phyloP scores from a whole-genome alignment of 768 basidiomycete genomes.

The Infundibulicybe gibba region DNA sequence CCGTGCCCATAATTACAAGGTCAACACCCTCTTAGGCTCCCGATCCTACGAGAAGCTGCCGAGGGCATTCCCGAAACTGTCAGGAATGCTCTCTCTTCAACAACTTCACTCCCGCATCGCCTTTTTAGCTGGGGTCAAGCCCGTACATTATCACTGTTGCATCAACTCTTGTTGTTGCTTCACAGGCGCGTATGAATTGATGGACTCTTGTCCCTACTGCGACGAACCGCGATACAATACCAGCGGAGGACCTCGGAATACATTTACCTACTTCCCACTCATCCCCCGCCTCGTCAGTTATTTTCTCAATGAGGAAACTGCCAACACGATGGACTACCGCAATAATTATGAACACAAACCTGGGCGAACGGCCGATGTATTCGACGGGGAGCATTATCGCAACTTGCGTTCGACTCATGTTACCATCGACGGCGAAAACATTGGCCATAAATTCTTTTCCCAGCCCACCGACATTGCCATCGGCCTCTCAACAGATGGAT shows the following conservation, averaged over 20 bases:
- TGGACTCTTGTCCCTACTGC: slow-evolving; percentile 22
- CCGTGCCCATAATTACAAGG: neutral
- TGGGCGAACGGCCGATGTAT: slow-evolving; percentile 22
- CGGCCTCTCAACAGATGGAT: slow-evolving; percentile 30
- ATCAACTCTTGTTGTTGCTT: slow-evolving; percentile 26
- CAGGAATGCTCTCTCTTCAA: neutral
- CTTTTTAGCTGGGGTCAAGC: slow-evolving; percentile 20
- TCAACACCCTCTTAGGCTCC: neutral
- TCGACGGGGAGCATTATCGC: slow-evolving; percentile 25
- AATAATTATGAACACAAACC: slow-evolving; percentile 8
- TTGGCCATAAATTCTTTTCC: slow-evolving; percentile 24
- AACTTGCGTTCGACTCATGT: slow-evolving; percentile 14
- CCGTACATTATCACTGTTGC: slow-evolving; percentile 25
- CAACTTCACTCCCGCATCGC: slow-evolving; percentile 5
- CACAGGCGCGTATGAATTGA: slow-evolving; percentile 12
- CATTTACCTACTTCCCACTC: slow-evolving; percentile 21
- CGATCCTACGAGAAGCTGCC: neutral
- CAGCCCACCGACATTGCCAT: slow-evolving; percentile 31
- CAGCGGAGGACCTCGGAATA: neutral
- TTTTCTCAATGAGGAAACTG: slow-evolving; percentile 7
- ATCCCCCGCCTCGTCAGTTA: slow-evolving; percentile 9
- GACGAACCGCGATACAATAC: neutral
- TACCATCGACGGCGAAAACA: slow-evolving; percentile 15
- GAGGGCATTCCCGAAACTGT: neutral
- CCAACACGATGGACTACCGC: slow-evolving; percentile 14